Evolutionary conservation across 108 stramenopile genomes (phyloP), one percentile per base, ranked within the genome.

Genomic region (Epithemia pelagica): DNA sequence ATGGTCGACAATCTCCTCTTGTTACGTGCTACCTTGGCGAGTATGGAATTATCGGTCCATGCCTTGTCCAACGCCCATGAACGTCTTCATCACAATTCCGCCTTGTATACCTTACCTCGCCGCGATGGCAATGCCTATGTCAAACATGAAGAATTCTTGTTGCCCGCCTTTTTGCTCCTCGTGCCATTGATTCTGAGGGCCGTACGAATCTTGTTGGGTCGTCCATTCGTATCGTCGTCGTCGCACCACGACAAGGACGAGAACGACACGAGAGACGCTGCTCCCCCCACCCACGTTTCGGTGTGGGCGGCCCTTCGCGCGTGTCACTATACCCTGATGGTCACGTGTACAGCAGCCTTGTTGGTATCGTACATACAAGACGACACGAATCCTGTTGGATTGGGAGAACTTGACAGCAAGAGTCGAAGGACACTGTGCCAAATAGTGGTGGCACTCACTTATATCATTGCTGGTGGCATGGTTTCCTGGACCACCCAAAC

Each of bases 51-150:
- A 28, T 33, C 85, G 2, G 19, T 94, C 1, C 88, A 88, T 0
- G 74, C 84, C 0, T 70, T 94, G 20, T 79, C 85, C 71, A 94
- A 91, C 72, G 71, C 91, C 24, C 87, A 89, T 74, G 92, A 94
- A 67, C 82, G 90, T n/a, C 75, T 94, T 21, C 92, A 94, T 74
- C 92, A 94, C 74, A 84, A 84, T 30, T 69, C 83, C 28, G 74
- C 82, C 7, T 82, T 88, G 59, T 94, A 94, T 68, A 63, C 85
- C 28, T 70, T 94, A 53, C 86, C 92, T 26, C 75, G 84, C 0
- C 77, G 79, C 2, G 67, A 64, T 30, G 37, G 37, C 37, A 46
- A 46, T 46, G 84, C 69, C 37, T 94, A 89, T 75, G 92, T 94
- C 25, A 88, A 86, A 52, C 89, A 94, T 60, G 82, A 82, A 19